A percentile compares a stretch with the other conserved stretches of the same genome.
phyloP scores from a whole-genome alignment of 2,329 filamentous ascomycete species.

The Cladophialophora psammophila region DNA sequence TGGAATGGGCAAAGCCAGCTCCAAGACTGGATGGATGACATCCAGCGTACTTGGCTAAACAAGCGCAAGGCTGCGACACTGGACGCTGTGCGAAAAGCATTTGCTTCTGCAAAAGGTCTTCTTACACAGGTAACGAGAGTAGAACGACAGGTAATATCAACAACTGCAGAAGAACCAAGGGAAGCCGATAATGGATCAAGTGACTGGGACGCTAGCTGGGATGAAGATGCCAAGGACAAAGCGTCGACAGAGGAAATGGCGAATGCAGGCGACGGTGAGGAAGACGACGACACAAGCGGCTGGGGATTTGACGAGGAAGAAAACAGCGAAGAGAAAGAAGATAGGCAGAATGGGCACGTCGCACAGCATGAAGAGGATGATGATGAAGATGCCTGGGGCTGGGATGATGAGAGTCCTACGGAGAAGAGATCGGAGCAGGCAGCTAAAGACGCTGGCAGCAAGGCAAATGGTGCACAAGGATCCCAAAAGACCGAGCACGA shows the following conservation, averaged over 20 bases:
- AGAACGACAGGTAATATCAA: constrained; percentile 80
- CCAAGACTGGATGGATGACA: constrained; percentile 79
- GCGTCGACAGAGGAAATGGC: not conserved
- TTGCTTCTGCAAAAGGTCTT: constrained; percentile 71
- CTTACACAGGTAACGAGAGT: constrained; percentile 79
- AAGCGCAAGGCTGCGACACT: constrained; percentile 83
- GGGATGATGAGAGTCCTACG: constrained; percentile 72
- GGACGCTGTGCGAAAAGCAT: constrained; percentile 72
- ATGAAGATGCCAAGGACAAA: constrained; percentile 54
- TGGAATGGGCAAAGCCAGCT: constrained; percentile 71
- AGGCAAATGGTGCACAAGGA: constrained; percentile 23
- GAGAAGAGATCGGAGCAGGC: constrained; percentile 40
- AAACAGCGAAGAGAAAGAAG: constrained; percentile 45
- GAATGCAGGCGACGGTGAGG: constrained; percentile 50
- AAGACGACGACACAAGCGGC: constrained; percentile 56
- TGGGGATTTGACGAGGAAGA: constrained; percentile 60
- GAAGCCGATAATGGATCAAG: constrained; percentile 50
- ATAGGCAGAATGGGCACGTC: constrained; percentile 40
- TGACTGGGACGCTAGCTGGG: constrained; percentile 84
- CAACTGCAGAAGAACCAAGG: constrained; percentile 61
- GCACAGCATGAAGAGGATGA: constrained; percentile 47
- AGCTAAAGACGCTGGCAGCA: constrained; percentile 12
- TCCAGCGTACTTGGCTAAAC: constrained; percentile 82
- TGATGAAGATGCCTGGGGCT: constrained; percentile 77
- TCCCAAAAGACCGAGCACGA: constrained; percentile 58